These are phyloP conservation scores for Cryptococcus wingfieldii DNA, from an alignment of 1,284 basidiomycete species.

Conservation along the genomic window DNA sequence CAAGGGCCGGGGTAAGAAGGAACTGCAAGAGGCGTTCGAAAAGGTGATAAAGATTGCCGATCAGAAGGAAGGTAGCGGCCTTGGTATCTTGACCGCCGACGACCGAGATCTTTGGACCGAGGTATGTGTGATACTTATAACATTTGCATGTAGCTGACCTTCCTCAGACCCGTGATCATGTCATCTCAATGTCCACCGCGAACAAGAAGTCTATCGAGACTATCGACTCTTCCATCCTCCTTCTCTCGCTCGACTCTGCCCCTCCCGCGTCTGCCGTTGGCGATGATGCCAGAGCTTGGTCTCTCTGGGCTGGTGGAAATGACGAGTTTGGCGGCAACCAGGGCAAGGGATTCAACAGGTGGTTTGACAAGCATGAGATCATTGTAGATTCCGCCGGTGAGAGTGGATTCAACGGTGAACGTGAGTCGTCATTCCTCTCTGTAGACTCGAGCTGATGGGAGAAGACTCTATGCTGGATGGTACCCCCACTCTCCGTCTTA, in stretches of 20 bases:
- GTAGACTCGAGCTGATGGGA: constrained; percentile 4
- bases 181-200: constrained; percentile 61
- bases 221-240: constrained; percentile 85
- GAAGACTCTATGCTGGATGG: constrained; percentile 62
- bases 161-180: constrained; percentile 59
- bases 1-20: constrained; percentile 59
- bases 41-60: constrained; percentile 70
- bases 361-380: constrained; percentile 96
- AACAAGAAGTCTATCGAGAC: constrained; percentile 69
- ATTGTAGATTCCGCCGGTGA: constrained; percentile 90
- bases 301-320: constrained; percentile 79
- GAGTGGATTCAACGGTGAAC: constrained; percentile 72
- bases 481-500: constrained; percentile 88
- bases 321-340: constrained; percentile 16
- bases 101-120: constrained; percentile 89
- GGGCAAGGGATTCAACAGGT: constrained; percentile 72
- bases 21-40: constrained; percentile 78
- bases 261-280: constrained; percentile 19
- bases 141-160: background rate
- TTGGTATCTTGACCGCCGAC: constrained; percentile 75
- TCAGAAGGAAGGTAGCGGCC: constrained; percentile 50
- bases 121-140: constrained; percentile 47
- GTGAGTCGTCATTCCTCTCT: constrained; percentile 24
- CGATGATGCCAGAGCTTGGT: constrained; percentile 72
- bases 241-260: constrained; percentile 73